phyloP scores from a whole-genome alignment of 2,329 filamentous ascomycete genomes.

The Cladobotryum protrusum region DNA sequence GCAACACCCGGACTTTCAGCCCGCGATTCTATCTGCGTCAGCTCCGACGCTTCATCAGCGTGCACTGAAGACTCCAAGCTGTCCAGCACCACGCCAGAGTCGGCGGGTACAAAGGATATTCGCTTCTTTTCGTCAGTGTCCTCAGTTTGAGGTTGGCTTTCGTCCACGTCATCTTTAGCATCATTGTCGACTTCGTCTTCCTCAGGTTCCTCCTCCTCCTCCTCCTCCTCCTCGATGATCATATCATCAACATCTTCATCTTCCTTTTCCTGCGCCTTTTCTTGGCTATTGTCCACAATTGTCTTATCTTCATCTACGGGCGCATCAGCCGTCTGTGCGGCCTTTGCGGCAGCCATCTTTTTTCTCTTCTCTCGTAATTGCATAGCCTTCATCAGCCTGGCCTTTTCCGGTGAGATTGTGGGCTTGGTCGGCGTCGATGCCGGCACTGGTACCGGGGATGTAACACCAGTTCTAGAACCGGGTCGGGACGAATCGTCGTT shows the following conservation, averaged over 20 bases:
- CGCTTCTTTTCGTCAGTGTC: constrained; percentile 26
- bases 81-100: constrained; percentile 51
- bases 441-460: constrained; percentile 32
- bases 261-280: not conserved
- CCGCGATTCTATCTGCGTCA: constrained; percentile 50
- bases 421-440: constrained; percentile 38
- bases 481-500: constrained; percentile 28
- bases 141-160: constrained; percentile 16
- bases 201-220: constrained; percentile 7
- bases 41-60: constrained; percentile 41
- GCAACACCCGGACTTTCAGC: constrained; percentile 49
- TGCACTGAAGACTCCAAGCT: constrained; percentile 33
- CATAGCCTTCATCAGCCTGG: constrained; percentile 87
- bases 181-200: constrained; percentile 16
- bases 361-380: constrained; percentile 80
- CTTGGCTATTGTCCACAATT: not conserved
- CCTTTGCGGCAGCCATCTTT: constrained; percentile 21
- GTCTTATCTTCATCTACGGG: not conserved
- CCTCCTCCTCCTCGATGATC: constrained; percentile 11
- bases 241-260: constrained; percentile 9
- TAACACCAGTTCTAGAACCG: constrained; percentile 39
- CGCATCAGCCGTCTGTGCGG: constrained; percentile 19
- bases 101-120: constrained; percentile 40
- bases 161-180: constrained; percentile 16
- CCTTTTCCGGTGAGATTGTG: constrained; percentile 78